Evolutionary conservation across 2,329 filamentous ascomycete species (phyloP).

Genomic region (Cladosporium oxysporum): DNA sequence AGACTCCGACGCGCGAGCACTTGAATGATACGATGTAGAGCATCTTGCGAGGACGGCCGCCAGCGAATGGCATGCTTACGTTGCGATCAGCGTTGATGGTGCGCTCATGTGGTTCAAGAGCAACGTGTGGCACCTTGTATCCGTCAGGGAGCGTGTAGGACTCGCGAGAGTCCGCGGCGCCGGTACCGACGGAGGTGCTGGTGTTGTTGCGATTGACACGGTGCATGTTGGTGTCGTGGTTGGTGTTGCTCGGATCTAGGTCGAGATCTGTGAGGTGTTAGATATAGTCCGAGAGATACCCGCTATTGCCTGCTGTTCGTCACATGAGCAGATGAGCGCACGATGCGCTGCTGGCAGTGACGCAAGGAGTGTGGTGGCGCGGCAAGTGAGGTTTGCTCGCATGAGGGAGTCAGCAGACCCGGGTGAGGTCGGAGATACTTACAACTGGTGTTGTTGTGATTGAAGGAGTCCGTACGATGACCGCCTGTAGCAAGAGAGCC

Average conservation of each 20-base stretch:
- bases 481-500: constrained; percentile 33
- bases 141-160: constrained; percentile 31
- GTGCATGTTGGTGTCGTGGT: constrained; percentile 10
- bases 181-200: neutral
- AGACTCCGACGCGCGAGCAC: constrained; percentile 90
- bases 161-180: constrained; percentile 28
- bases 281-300: neutral
- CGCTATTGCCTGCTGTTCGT: neutral
- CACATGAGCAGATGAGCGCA: neutral
- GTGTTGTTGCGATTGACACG: constrained; percentile 12
- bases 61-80: constrained; percentile 57
- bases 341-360: neutral
- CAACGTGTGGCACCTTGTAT: constrained; percentile 34
- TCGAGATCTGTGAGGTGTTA: constrained; percentile 14
- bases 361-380: constrained; percentile 6
- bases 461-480: constrained; percentile 1
- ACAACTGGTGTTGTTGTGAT: neutral
- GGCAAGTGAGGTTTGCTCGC: constrained; percentile 24
- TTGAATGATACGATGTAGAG: constrained; percentile 96
- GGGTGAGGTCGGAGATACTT: neutral
- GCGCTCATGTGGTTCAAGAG: constrained; percentile 30
- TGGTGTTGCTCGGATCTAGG: constrained; percentile 11
- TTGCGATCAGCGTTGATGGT: constrained; percentile 37
- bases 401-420: constrained; percentile 9
- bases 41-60: constrained; percentile 53